phyloP scores from a whole-genome alignment of 805 yeast genomes.

The Lachancea thermotolerans region DNA sequence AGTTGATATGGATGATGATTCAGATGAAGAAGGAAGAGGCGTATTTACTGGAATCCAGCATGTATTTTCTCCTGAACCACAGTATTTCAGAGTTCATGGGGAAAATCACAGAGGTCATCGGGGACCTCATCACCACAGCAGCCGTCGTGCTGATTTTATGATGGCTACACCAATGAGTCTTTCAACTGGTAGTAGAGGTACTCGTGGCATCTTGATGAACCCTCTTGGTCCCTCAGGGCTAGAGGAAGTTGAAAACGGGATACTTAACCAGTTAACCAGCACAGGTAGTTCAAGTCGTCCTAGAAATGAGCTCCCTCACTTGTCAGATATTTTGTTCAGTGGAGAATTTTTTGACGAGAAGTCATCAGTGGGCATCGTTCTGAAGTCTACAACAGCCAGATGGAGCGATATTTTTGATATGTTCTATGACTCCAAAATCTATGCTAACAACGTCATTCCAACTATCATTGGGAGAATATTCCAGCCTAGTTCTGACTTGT shows the following conservation, averaged over 20 bases:
- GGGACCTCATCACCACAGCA: conserved; percentile 15
- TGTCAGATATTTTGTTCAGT: conserved; percentile 26
- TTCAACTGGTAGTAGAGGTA: conserved; percentile 23
- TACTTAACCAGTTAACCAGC: conserved; percentile 22
- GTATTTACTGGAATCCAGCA: conserved; percentile 31
- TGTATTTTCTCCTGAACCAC: conserved; percentile 26
- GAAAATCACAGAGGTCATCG: conserved; percentile 3
- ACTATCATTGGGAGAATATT: conserved; percentile 42
- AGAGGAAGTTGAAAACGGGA: conserved; percentile 30
- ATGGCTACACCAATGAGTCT: conserved; percentile 27
- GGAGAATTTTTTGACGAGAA: conserved; percentile 30
- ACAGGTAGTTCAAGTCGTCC: conserved; percentile 22
- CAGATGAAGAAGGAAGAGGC: conserved; percentile 29
- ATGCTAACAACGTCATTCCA: conserved; percentile 34
- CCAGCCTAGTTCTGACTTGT: conserved; percentile 41
- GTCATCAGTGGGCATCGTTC: conserved; percentile 26
- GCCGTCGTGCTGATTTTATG: conserved; percentile 18
- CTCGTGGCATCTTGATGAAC: conserved; percentile 26
- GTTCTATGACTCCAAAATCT: conserved; percentile 40
- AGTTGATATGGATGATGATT: conserved; percentile 26
- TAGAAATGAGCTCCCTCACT: conserved; percentile 22
- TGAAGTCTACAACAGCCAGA: conserved; percentile 51
- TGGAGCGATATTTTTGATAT: conserved; percentile 57
- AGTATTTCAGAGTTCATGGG: conserved; percentile 25
- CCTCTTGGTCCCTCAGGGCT: conserved; percentile 31